These are phyloP conservation scores for Verticillium isaacii DNA, from an alignment of 2,329 filamentous ascomycete genomes.

Conservation along the genomic window DNA sequence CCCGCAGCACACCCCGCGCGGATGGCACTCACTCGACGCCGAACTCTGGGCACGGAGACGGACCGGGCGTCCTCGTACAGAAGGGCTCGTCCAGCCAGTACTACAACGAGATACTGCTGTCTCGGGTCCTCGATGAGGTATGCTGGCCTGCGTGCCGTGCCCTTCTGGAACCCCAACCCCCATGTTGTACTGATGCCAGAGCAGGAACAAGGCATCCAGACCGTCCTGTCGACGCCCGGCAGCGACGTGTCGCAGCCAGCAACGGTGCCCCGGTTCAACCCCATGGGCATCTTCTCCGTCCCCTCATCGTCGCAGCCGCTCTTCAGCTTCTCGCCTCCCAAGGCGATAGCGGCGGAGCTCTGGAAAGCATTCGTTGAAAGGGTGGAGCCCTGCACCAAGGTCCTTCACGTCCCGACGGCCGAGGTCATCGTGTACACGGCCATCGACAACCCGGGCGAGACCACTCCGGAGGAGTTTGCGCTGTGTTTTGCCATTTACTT, in stretches of 20 bases:
- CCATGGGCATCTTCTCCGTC: slow-evolving; percentile 26
- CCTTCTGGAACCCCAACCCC: too few relatives aligned
- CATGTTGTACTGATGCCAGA: neutral
- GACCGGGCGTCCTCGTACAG: slow-evolving; percentile 21
- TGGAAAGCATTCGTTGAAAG: slow-evolving; percentile 23
- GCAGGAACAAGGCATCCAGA: slow-evolving; percentile 16
- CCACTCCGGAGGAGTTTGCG: slow-evolving; percentile 22
- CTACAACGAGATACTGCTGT: slow-evolving; percentile 30
- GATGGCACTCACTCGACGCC: neutral
- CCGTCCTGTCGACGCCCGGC: slow-evolving; percentile 11
- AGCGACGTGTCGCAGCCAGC: neutral
- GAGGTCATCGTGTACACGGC: slow-evolving; percentile 26
- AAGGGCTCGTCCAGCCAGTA: slow-evolving; percentile 28
- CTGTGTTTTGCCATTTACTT: slow-evolving; percentile 46
- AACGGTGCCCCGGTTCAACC: slow-evolving; percentile 20
- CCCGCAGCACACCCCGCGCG: neutral
- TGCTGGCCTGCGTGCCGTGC: too few relatives aligned
- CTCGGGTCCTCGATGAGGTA: slow-evolving; percentile 27
- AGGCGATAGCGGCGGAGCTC: slow-evolving; percentile 19
- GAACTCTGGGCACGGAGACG: neutral
- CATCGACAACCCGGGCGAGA: slow-evolving; percentile 20
- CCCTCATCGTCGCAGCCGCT: slow-evolving; percentile 11
- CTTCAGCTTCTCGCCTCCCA: slow-evolving; percentile 19
- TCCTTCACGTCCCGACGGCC: slow-evolving; percentile 23
- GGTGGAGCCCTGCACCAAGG: slow-evolving; percentile 22